Base-by-base conservation (phyloP, 129 eudicot genomes). In the Logfia minima region DNA sequence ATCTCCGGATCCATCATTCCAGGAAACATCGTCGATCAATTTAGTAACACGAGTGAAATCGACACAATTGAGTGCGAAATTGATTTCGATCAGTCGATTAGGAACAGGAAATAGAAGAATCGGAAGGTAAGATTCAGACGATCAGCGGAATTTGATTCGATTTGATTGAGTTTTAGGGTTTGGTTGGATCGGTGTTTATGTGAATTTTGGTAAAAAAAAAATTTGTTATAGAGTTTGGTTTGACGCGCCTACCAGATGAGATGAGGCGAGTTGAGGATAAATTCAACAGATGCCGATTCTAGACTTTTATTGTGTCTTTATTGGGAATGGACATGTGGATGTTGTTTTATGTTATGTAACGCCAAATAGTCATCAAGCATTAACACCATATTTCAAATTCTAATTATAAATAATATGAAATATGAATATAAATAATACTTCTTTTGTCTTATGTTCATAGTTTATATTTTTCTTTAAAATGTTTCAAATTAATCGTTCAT, bases 1-100 rank as follows among this genome's bases (percentile, higher is more conserved):
- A 93, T 43, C 86, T 90, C 98, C 14, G 98, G 98, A 90, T 93
- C 98, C 96, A 93, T 90, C 97, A 88, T 90, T 9, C 97, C 97
- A 16, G 89, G 88, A 77, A 85, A 89, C 96, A 92, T 92, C 51
- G 22, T 77, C 18, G n/a, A 72, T 26, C 29, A 58, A 58, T 68
- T 34, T 34, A 34, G 37, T 34, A 34, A 34, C 37, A 34, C 29
- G 35, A 63, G 26, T 26, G 22, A 48, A 74, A 39, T 56, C 32
- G 61, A 71, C 32, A 51, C 68, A 71, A 43, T 37, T 17, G 70
- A 60, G 73, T 70, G 45, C 66, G 68, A 72, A 34, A 29, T 53
- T 37, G 45, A 21, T 28, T 66, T 67, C 59, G 73, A 66, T 71
- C 19, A 45, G 31, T 31, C 75, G 78, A 66, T 67, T 41, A 28